Evolutionary conservation across 148 eudicot species (phyloP), one percentile per base, ranked within the genome.

Genomic region (Rhododendron simsii): DNA sequence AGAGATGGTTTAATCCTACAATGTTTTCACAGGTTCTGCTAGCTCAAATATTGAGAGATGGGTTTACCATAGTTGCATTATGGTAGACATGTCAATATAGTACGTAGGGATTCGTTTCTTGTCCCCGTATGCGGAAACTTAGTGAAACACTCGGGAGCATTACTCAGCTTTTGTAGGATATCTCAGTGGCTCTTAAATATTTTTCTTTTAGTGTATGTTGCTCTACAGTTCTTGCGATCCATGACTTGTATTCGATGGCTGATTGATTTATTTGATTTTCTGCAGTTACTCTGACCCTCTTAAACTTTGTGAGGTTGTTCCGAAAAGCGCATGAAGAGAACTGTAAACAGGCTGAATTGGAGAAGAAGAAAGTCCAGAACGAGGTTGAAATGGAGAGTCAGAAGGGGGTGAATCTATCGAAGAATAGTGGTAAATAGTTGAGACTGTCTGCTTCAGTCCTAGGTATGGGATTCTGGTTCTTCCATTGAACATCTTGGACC

Each of bases 321-420:
- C 91, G 92, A 61, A 96, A 94, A 91, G 95, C 96, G 51, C 99
- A 96, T 75, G 96, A 96, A 35, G 99, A 96, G 90, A 96, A 96
- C 83, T 87, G 86, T 83, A 96, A 96, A 89, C 96, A 93, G 87
- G 98, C 93, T 37, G 99, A 96, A 88, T 86, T 92, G 85, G 99
- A 95, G 76, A 94, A 87, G 89, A 96, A 94, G 91, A 96, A 93
- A 90, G 96, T 95, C 57, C 94, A 91, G 83, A 96, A 93, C 88
- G 98, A 96, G 88, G 91, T 91, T n/a, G 96, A 94, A 88, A 88
- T 87, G 90, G 98, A 94, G 90, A 91, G 90, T 91, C 88, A 90
- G 59, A 92, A 92, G 91, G 93, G 92, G 67, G 81, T 87, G 84
- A 92, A 88, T 82, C 84, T 82, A 80, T 81, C 90, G 48, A 92